These are phyloP conservation scores for Boletus barrowsii DNA, from an alignment of 768 basidiomycete genomes.

Conservation along the genomic window DNA sequence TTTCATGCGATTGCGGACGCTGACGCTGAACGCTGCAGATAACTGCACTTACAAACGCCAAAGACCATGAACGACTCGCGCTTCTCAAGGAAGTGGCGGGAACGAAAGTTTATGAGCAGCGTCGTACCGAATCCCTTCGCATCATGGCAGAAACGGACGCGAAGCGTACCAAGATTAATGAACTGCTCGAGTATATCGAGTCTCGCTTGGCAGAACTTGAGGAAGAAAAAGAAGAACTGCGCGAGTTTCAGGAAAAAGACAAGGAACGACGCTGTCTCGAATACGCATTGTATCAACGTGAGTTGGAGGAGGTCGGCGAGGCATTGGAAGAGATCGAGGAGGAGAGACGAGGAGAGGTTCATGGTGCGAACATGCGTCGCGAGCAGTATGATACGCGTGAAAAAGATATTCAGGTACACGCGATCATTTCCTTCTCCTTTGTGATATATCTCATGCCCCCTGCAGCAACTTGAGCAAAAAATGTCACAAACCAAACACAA, in stretches of 20 bases:
- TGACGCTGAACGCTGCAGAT: conserved; percentile 51
- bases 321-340: conserved; percentile 84
- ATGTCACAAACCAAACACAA: conserved; percentile 69
- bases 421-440: neutral
- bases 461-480: conserved; percentile 67
- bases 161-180: conserved; percentile 88
- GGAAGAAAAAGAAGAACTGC: conserved; percentile 96
- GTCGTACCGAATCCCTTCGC: conserved; percentile 85
- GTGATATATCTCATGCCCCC: neutral
- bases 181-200: conserved; percentile 88
- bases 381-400: conserved; percentile 82
- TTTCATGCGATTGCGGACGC: neutral
- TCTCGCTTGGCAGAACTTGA: conserved; percentile 87
- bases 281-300: conserved; percentile 89
- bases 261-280: conserved; percentile 92
- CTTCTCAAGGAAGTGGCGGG: conserved; percentile 98
- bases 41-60: conserved; percentile 93
- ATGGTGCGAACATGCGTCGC: conserved; percentile 77
- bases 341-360: conserved; percentile 78
- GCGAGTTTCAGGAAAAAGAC: conserved; percentile 95
- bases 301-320: conserved; percentile 84
- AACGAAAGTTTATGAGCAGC: conserved; percentile 96
- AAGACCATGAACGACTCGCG: conserved; percentile 89
- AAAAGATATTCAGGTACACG: conserved; percentile 74
- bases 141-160: conserved; percentile 97